Base-by-base conservation (phyloP, 768 basidiomycete species). In the Naematelia encephala region DNA sequence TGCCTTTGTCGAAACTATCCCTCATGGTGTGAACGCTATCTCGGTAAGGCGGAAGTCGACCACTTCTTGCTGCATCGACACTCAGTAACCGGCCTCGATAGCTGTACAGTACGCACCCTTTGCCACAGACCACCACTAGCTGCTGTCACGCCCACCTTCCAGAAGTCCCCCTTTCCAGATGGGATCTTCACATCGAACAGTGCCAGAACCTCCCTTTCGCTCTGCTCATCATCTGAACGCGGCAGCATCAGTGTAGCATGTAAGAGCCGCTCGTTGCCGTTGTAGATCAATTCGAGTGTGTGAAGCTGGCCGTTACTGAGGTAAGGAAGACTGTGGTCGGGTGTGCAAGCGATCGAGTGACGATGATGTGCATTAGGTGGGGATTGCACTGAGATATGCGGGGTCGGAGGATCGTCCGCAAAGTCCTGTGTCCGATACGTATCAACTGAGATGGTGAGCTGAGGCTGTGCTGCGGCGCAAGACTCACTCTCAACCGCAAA, bases 371-470 rank as follows among this genome's bases (percentile, higher is more conserved):
- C 68, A 28, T 73, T 47, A 1, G 72, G 69, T 5, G 77, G 77
- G 1, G 66, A 71, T 50, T 78, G 77, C 8, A 78, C 56, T 0
- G 77, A 78, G 29, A 78, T 72, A 47, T 78, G 77, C 0, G 77
- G 77, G 4, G 69, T 64, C 1, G 72, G 70, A 0, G 77, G 77
- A 52, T 78, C 77, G 19, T 61, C 56, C 11, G 75, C 73, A 22
- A 60, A 55, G 51, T 78, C 75, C 47, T 69, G 61, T 44, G 72
- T 72, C 29, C 69, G 63, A 46, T 76, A 75, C 0, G 75, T 76
- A 56, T 78, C 77, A 56, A 78, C 62, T 73, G 51, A 0, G 14
- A 44, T 14, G 34, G 30, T 61, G 29, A 65, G 56, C 56, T 23
- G 21, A 39, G 34, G 8, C 34, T 39, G 34, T 8, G 8, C 16